These are phyloP conservation scores for Medicago ruthenica DNA, from an alignment of 306 rosid genomes.

Conservation along the genomic window DNA sequence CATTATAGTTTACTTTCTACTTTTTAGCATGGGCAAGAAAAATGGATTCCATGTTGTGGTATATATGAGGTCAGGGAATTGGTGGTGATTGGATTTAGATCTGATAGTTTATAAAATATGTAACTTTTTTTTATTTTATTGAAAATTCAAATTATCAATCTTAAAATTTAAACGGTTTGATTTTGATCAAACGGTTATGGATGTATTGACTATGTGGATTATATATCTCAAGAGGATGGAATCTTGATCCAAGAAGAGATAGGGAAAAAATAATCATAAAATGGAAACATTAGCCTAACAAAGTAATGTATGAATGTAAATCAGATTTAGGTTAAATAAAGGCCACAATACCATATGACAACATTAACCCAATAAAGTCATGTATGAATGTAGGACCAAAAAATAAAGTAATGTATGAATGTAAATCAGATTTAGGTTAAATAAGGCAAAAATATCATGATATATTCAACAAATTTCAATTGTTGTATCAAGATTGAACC, in stretches of 20 bases:
- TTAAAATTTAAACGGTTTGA: not conserved
- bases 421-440: not conserved
- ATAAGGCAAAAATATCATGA: not conserved
- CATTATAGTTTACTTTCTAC: slow-evolving; percentile 54
- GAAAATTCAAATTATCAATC: not conserved
- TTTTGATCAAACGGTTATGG: not conserved
- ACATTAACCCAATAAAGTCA: slow-evolving; percentile 39
- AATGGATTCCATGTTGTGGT: not conserved
- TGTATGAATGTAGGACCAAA: slow-evolving; percentile 30
- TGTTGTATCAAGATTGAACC: too few species aligned
- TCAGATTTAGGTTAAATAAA: not conserved
- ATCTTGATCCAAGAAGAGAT: not conserved
- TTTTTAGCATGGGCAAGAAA: slow-evolving; percentile 34
- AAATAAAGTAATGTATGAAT: too few species aligned
- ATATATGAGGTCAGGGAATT: not conserved
- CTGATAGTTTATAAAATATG: not conserved
- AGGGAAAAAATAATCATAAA: not conserved
- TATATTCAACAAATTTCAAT: too few species aligned
- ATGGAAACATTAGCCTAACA: slow-evolving; percentile 53
- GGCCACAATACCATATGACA: slow-evolving; percentile 11
- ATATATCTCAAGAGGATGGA: too few species aligned
- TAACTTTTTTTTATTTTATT: not conserved
- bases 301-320: slow-evolving; percentile 15
- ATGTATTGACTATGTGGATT: not conserved
- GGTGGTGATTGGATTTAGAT: not conserved